Base-by-base conservation (phyloP, 2,329 filamentous ascomycete species). In the Didymosphaeria variabile region DNA sequence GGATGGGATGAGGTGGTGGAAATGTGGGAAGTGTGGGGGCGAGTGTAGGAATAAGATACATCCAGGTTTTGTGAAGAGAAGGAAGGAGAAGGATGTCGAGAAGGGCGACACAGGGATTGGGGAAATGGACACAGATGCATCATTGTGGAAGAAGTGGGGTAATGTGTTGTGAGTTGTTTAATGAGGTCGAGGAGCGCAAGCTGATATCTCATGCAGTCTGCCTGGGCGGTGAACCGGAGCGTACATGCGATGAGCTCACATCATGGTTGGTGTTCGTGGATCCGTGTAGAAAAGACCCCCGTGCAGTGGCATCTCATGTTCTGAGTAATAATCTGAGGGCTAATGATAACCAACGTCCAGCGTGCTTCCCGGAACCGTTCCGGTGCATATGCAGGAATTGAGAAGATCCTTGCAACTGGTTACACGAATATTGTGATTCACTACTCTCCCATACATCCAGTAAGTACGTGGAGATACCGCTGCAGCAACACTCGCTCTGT, bases 21-120 rank as follows among this genome's bases (percentile, higher is more conserved):
- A 66, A 17, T 70, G 67, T 56, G 58, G 31, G 6, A 63, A 59
- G 53, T 70, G 67, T 52, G 45, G 58, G n/a, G 61, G 64, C 1
- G 64, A 68, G 42, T 70, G 67, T 57, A 51, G 59, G 38, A 57
- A 63, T 62, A 21, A 21, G 15, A 68, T 70, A 38, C 67, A 70
- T 60, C 67, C 67, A 5, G 38, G 50, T 1, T 65, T 55, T 46
- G 55, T 67, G 13, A 44, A 38, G 55, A 65, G 23, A 54, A 66
- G 53, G 57, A 66, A 55, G 58, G 38, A 44, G 36, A 19, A 26
- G 34, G 62, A 67, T 58, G 31, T 61, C 15, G 64, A 65, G 55
- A 68, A 51, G 38, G 64, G 42, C 1, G 59, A 51, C 19, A 23
- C 12, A n/a, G 26, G 19, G 17, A 36, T n/a, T 23, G 21, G 38